Evolutionary conservation across 129 eudicot genomes (phyloP), one percentile per base, ranked within the genome.

Genomic region (Scalesia atractyloides): DNA sequence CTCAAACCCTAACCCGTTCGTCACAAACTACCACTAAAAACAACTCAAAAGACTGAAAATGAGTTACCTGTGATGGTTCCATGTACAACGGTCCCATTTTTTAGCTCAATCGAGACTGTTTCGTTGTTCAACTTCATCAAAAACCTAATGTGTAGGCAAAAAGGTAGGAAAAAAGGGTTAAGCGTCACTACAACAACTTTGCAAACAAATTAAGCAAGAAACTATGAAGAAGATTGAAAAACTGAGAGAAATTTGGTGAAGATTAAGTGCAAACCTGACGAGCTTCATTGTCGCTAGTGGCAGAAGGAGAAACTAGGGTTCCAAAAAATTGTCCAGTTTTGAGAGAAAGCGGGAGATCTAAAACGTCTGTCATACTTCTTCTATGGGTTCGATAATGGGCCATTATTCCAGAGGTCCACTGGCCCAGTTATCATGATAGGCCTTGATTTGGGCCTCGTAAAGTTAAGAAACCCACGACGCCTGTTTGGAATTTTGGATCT

Each of bases 101-200:
- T 88, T 14, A 88, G 91, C 78, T 88, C 95, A 51, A 88, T 88
- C 22, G 91, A 85, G 79, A 88, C 95, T 4, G 95, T 88, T 77
- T 85, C 95, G 70, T 85, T 85, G 85, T 88, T 88, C 85, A 86
- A 74, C 86, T 86, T 89, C 96, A 88, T 83, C 84, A 86, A 73
- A 81, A 87, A 87, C 70, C 92, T 87, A 61, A 24, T 12, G 12
- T 18, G 48, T 24, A 68, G 46, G 36, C 60, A 15, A 16, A 58
- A 4, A 13, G 52, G 48, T 24, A 68, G 46, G 36, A 53, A 15
- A 16, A 58, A 4, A 13, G 52, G 8, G n/a, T 36, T 19, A 75
- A 46, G 48, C 53, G 22, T 37, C 36, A 18, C 10, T n/a, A 5
- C 6, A 51, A 44, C 9, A 20, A 5, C 9, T 44, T 47, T 15